phyloP scores from a whole-genome alignment of 495 filamentous ascomycete genomes.

The Aspergillus affinis region DNA sequence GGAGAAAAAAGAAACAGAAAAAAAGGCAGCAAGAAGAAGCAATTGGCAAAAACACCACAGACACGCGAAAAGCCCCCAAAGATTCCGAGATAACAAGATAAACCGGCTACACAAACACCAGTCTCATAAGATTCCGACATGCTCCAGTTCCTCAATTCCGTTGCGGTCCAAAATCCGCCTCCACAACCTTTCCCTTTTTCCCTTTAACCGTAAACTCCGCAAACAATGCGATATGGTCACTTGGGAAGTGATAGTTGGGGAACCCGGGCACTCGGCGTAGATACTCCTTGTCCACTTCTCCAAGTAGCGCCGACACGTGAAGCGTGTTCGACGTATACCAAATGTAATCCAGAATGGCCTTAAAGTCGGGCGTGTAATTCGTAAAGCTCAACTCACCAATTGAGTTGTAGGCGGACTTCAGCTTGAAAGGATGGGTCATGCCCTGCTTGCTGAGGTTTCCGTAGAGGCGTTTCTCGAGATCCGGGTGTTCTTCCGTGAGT shows the following conservation, averaged over 20 bases:
- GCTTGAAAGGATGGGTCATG: conserved; percentile 89
- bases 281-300: conserved; percentile 87
- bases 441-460: conserved; percentile 89
- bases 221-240: conserved; percentile 91
- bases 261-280: conserved; percentile 90
- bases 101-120: conserved; percentile 45
- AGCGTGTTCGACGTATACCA: conserved; percentile 94
- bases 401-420: conserved; percentile 81
- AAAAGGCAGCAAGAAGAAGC: conserved; percentile 14
- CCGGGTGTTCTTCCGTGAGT: conserved; percentile 69
- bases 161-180: conserved; percentile 62
- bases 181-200: conserved; percentile 77
- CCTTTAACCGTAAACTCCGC: conserved; percentile 90
- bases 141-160: conserved; percentile 48
- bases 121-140: conserved; percentile 41
- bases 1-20: conserved; percentile 17
- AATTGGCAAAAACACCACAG: conserved; percentile 26
- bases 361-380: conserved; percentile 92
- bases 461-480: conserved; percentile 72
- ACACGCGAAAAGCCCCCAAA: conserved; percentile 35
- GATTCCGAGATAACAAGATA: conserved; percentile 45
- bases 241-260: conserved; percentile 95
- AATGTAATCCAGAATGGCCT: conserved; percentile 90
- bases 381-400: conserved; percentile 87
- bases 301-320: conserved; percentile 82